phyloP scores from a whole-genome alignment of 73 alveolate genomes.

The Paramecium biaurelia region DNA sequence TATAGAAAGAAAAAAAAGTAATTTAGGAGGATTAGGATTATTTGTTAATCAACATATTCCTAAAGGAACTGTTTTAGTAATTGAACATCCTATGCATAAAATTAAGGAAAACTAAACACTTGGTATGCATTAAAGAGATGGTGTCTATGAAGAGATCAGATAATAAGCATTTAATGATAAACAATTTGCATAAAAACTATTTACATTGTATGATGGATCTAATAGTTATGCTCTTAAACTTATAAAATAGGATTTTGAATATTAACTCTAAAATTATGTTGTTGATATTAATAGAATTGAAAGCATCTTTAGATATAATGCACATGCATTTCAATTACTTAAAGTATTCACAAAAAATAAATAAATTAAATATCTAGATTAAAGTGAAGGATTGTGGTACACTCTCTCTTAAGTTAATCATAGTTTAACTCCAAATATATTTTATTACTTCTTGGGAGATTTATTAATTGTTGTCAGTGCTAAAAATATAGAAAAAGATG shows the following conservation, averaged over 20 bases:
- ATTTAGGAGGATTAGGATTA: neutral
- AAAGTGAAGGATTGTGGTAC: slow-evolving; percentile 16
- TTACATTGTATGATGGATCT: neutral
- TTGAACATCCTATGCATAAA: slow-evolving; percentile 22
- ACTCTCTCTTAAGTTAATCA: neutral
- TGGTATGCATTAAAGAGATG: neutral
- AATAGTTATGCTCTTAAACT: neutral
- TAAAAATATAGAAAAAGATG: neutral
- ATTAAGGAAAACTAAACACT: neutral
- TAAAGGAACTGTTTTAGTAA: neutral
- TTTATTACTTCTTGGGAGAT: slow-evolving; percentile 7
- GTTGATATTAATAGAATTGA: neutral
- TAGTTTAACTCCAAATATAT: slow-evolving; percentile 26
- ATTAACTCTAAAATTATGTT: neutral
- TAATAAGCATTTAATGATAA: neutral
- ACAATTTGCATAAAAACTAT: neutral
- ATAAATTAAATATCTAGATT: neutral
- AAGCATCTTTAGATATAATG: neutral
- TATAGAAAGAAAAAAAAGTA: slow-evolving; percentile 10
- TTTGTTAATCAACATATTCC: neutral
- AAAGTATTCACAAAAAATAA: neutral
- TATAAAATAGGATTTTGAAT: neutral
- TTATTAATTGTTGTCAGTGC: slow-evolving; percentile 1
- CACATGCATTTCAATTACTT: neutral
- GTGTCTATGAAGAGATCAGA: neutral